Evolutionary conservation across 805 yeast species (phyloP), one percentile per base, ranked within the genome.

Genomic region (Myxozyma melibiosi): DNA sequence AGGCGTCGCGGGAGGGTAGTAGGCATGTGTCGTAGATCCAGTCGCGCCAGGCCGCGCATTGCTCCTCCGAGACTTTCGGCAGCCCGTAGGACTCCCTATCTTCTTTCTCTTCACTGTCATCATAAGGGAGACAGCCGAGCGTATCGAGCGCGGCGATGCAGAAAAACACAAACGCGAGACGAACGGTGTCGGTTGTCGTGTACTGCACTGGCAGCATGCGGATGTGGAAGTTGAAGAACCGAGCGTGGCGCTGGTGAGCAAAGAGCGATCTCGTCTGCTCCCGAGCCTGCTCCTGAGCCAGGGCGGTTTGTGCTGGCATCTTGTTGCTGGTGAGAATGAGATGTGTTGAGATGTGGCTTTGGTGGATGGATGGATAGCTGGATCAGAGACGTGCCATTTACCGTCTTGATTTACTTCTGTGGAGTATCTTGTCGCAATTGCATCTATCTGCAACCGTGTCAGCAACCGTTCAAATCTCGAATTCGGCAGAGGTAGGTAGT

Each of bases 131-230:
- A 65, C 63, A 56, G 64, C 62, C 66, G 28, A 81, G 57, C 11
- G 85, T 61, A 27, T 76, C 80, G 11, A 85, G 73, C 0, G 90
- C 91, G 31, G 80, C 76, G 0, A 90, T 67, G 41, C 88, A 78
- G 67, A 89, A 89, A 68, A 84, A 88, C 2, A 84, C 74, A n/a
- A 90, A 70, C 4, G 92, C 82, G 46, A 89, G 67, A 61, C 80
- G 82, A 65, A 85, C 86, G 4, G 88, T 79, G 65, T 88, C 96
- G 57, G 85, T 84, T 0, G 79, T 65, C 63, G 87, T 85, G 20
- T 76, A 78, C 16, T 75, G 71, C 1, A 78, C 64, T 0, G 92
- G 91, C 4, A 86, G 74, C 14, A 84, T 65, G 1, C 68, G 68
- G 37, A 85, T 71, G 61, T 85, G 80, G 59, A 84, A 70, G 56